phyloP scores from a whole-genome alignment of 1,284 basidiomycete genomes.

The Porodaedalea pini region DNA sequence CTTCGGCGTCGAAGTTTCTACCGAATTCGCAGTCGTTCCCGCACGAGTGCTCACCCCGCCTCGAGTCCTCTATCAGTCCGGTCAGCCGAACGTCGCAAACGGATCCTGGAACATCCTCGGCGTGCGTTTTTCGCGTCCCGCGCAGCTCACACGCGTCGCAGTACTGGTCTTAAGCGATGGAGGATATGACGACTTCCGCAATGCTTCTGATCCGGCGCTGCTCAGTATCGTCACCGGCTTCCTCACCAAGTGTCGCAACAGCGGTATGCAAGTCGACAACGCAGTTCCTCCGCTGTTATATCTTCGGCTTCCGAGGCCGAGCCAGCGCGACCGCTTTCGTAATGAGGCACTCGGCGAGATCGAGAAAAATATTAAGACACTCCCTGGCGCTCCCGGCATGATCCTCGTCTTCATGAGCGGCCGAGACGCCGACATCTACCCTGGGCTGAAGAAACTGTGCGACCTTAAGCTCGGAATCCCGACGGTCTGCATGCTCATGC shows the following conservation, averaged over 20 bases:
- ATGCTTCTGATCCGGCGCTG: conserved; percentile 51
- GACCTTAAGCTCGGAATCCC: conserved; percentile 40
- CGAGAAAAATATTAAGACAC: conserved; percentile 5
- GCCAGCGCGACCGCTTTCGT: conserved; percentile 1
- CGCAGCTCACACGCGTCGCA: not conserved
- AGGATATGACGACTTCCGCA: conserved; percentile 13
- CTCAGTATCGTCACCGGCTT: conserved; percentile 23
- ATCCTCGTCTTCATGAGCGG: conserved; percentile 18
- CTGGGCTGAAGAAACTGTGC: conserved; percentile 41
- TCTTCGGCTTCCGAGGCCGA: conserved; percentile 54
- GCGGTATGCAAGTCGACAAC: conserved; percentile 29
- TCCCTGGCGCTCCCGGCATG: conserved; percentile 2
- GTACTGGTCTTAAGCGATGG: conserved; percentile 12
- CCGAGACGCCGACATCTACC: conserved; percentile 9
- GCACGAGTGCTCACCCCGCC: conserved; percentile 61
- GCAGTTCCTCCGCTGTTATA: conserved; percentile 59
- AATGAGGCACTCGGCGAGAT: conserved; percentile 9
- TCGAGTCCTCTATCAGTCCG: conserved; percentile 44
- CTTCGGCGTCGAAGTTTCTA: conserved; percentile 54
- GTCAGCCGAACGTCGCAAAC: conserved; percentile 29
- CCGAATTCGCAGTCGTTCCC: conserved; percentile 55
- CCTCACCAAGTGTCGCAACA: conserved; percentile 6
- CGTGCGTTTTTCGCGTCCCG: conserved; percentile 10
- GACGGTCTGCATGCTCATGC: conserved; percentile 17
- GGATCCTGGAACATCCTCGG: conserved; percentile 72